These are phyloP conservation scores for Erysimum pusillum DNA, from an alignment of 441 rosid genomes.

Conservation along the genomic window DNA sequence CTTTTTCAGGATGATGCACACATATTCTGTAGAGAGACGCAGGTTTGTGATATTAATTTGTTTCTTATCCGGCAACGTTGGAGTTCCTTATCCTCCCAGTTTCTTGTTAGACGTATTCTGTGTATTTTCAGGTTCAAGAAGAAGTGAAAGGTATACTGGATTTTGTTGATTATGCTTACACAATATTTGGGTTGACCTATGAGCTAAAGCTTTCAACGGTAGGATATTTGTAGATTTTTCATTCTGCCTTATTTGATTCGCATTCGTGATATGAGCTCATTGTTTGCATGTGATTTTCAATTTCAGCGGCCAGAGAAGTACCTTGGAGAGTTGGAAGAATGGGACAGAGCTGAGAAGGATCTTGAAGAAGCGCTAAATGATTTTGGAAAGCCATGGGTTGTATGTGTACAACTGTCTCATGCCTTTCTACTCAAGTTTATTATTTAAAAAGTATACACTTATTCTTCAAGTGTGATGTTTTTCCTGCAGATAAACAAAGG, in stretches of 20 bases:
- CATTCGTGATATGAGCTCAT: slow-evolving; percentile 25
- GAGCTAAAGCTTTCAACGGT: slow-evolving; percentile 96
- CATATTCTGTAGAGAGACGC: slow-evolving; percentile 89
- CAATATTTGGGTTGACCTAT: slow-evolving; percentile 82
- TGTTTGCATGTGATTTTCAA: slow-evolving; percentile 35
- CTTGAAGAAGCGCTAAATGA: slow-evolving; percentile 79
- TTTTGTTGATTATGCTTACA: slow-evolving; percentile 77
- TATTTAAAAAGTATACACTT: slow-evolving; percentile 3
- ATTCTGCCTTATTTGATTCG: not conserved
- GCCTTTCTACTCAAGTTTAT: slow-evolving; percentile 18
- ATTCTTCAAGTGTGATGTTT: slow-evolving; percentile 29
- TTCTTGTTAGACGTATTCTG: slow-evolving; percentile 34
- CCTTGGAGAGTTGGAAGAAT: slow-evolving; percentile 78
- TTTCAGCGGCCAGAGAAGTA: slow-evolving; percentile 92
- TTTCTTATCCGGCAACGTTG: slow-evolving; percentile 29
- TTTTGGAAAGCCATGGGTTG: slow-evolving; percentile 91
- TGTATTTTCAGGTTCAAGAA: slow-evolving; percentile 71
- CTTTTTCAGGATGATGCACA: slow-evolving; percentile 93
- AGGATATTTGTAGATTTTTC: slow-evolving; percentile 42
- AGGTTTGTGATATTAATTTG: slow-evolving; percentile 60
- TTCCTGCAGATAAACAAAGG: slow-evolving; percentile 67
- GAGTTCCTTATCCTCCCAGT: slow-evolving; percentile 22
- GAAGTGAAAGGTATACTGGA: slow-evolving; percentile 88
- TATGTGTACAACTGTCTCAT: slow-evolving; percentile 35
- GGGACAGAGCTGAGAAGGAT: slow-evolving; percentile 90